Base-by-base conservation (phyloP, 345 rosid genomes). In the Lagerstroemia speciosa region DNA sequence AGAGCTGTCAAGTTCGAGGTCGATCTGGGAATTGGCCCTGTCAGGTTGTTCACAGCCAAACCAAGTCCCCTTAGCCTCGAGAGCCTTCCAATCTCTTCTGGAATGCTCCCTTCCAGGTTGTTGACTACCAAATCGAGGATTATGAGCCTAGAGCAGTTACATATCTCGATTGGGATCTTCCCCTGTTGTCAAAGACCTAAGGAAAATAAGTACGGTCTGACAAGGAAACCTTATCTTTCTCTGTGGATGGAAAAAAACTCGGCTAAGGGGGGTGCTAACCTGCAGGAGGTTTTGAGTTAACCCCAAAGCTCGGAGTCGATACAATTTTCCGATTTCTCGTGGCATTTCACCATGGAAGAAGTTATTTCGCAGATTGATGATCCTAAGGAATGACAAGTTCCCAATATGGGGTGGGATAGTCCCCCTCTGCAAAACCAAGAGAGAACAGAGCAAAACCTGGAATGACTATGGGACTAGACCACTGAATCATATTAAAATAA, bases 91-190 rank as follows among this genome's bases (percentile, higher is more conserved):
- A 76, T 26, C 53, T 78, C 78, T 0, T 24, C 63, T 0, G 80
- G 80, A 45, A 78, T 73, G 26, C 16, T 73, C 16, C 82, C 82
- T n/a, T 62, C 50, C 2, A 81, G 65, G 43, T 69, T 74, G 71
- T 78, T 81, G 38, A 3, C 0, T 1, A 65, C 69, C 15, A 81
- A 63, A 50, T 67, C 40, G 0, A 76, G 71, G n/a, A 20, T n/a
- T 29, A 40, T 36, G 27, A 81, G 78, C 8, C 65, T 62, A 1
- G 66, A 63, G 63, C 84, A 78, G 50, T 3, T 33, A 30, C 76
- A 16, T 7, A 81, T 68, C 37, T 72, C 67, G 16, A 36, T 15
- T 2, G 82, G 80, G 46, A 78, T 69, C 65, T 66, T 66, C 6
- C 84, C 81, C 36, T 64, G 27, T n/a, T 8, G 0, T 5, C 30